Percentiles rank a stretch among this genome's conserved stretches.
Conservation (phyloP, 2,329 filamentous ascomycete genomes). For the Atkinsonella texensis region DNA sequence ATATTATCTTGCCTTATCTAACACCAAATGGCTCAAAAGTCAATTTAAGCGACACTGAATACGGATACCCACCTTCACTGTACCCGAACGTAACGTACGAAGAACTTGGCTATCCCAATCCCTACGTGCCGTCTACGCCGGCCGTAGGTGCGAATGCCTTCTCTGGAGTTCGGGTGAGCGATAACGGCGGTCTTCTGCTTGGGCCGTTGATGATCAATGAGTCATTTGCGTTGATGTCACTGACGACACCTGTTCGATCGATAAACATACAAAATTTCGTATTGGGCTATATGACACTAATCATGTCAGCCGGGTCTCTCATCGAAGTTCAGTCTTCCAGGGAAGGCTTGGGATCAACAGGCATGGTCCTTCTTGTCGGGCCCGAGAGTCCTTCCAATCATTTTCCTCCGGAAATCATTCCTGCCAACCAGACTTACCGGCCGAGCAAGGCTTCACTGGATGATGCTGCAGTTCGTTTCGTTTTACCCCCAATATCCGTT, state of each 20-base stretch:
- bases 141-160: conserved; percentile 37
- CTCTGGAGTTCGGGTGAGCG: conserved; percentile 35
- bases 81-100: conserved; percentile 70
- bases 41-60: conserved; percentile 45
- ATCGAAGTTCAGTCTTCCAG: conserved; percentile 47
- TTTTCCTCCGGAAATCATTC: conserved; percentile 34
- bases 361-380: conserved; percentile 58
- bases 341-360: conserved; percentile 60
- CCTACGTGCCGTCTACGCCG: conserved; percentile 26
- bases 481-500: conserved; percentile 42
- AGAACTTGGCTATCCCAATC: conserved; percentile 29
- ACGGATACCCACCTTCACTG: conserved; percentile 59
- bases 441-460: conserved; percentile 27
- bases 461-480: conserved; percentile 39
- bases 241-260: conserved; percentile 66
- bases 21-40: conserved; percentile 45
- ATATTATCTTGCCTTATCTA: conserved; percentile 47
- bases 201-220: conserved; percentile 65
- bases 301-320: conserved; percentile 57
- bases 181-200: conserved; percentile 51
- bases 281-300: conserved; percentile 71
- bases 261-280: conserved; percentile 47
- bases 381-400: conserved; percentile 55
- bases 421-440: conserved; percentile 34
- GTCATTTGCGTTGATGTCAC: conserved; percentile 63